Evolutionary conservation across 2,329 filamentous ascomycete genomes (phyloP), one percentile per base, ranked within the genome.

Genomic region (Verticillium alfalfae): DNA sequence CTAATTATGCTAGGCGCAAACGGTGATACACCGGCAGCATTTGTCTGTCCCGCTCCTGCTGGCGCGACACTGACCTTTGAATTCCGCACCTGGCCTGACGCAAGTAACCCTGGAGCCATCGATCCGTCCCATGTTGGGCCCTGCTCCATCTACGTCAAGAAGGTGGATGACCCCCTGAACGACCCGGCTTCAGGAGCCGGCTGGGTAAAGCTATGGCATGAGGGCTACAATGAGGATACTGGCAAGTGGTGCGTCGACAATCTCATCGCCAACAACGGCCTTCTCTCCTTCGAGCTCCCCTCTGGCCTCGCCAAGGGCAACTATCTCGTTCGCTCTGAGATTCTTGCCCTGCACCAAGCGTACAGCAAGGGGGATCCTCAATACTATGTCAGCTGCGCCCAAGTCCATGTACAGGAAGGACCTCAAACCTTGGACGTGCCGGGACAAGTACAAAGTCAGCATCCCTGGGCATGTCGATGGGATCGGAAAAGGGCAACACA

Each of bases 181-280:
- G 76, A 80, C 65, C 72, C 82, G 13, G 85, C 85, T 58, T 76
- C 81, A 31, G 89, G 89, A 5, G 76, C 79, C 58, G 89, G 89
- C 45, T 93, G 90, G 90, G 90, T 93, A 81, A 92, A 92, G 80
- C 84, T 93, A 70, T 91, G 83, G 79, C 83, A 90, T 62, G 81
- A 88, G 59, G 88, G 87, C 56, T 91, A 89, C 73, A 80, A 90
- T 67, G 71, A 75, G 5, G 67, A 71, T 5, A 77, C 78, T 1
- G 72, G 77, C 34, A 77, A 84, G 70, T 93, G 89, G 88, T 92
- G 90, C 41, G 88, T 87, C 3, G 84, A 91, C 69, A 85, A 84
- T 63, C 78, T 93, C 62, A 88, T 88, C 62, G 79, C 76, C 60
- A 86, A 86, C 73, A 79, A 86, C 26, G 89, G 89, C 15, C 77